Evolutionary conservation across 805 yeast species (phyloP).

Genomic region (Yamadazyma scolyti): DNA sequence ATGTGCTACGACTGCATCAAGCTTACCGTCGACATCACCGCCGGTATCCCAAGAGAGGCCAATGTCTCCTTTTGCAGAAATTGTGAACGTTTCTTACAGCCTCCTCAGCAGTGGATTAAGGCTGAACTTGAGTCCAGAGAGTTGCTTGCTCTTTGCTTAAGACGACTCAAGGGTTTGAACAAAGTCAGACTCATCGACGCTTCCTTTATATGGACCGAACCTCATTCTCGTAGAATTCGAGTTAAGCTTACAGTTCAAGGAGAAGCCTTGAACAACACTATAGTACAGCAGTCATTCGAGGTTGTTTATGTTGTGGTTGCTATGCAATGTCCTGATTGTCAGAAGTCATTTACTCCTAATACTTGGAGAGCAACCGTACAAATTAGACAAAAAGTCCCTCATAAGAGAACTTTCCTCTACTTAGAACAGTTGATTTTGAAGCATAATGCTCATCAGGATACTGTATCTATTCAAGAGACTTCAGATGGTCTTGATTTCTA

Average conservation of each 20-base stretch:
- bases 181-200: conserved; percentile 91
- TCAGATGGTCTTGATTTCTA: conserved; percentile 95
- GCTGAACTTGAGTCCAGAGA: conserved; percentile 93
- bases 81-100: conserved; percentile 94
- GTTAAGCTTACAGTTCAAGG: conserved; percentile 94
- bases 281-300: conserved; percentile 90
- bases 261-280: conserved; percentile 88
- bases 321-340: conserved; percentile 98
- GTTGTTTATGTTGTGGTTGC: conserved; percentile 92
- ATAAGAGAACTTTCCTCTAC: conserved; percentile 93
- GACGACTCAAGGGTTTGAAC: conserved; percentile 81
- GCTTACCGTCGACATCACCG: conserved; percentile 88
- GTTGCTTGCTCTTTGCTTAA: conserved; percentile 81
- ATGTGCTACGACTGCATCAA: conserved; percentile 98
- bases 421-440: conserved; percentile 92
- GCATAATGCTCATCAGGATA: conserved; percentile 90
- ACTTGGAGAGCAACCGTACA: conserved; percentile 99
- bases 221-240: conserved; percentile 93
- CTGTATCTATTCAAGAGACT: conserved; percentile 88
- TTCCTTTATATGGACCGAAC: conserved; percentile 97
- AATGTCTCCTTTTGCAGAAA: conserved; percentile 92
- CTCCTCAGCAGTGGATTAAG: conserved; percentile 89
- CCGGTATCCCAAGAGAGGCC: conserved; percentile 89
- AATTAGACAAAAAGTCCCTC: conserved; percentile 95
- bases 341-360: conserved; percentile 91